A percentile compares a stretch with the other conserved stretches of the same genome.
phyloP scores from a whole-genome alignment of 257 asterid genomes.

The Thymus quinquecostatus region DNA sequence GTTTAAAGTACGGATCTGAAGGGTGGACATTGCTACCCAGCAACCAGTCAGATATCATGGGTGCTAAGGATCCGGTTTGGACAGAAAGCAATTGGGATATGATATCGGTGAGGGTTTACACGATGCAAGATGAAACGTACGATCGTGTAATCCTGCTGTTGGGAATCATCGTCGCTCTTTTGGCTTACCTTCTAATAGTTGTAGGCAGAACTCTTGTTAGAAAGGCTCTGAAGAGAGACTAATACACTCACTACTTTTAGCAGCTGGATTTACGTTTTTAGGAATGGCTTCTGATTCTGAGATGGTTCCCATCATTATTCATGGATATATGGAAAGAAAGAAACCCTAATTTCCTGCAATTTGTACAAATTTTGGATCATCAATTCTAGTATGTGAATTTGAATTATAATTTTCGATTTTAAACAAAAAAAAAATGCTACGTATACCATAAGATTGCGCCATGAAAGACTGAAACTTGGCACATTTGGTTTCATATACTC shows the following conservation, averaged over 20 bases:
- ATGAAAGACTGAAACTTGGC: too few species aligned
- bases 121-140: constrained; percentile 56
- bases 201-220: constrained; percentile 66
- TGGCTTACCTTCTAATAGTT: constrained; percentile 58
- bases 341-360: constrained; percentile 15
- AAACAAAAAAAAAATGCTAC: too few species aligned
- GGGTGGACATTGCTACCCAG: constrained; percentile 67
- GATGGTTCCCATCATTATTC: neutral
- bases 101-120: constrained; percentile 62
- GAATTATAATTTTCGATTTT: too few species aligned
- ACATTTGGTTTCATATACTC: too few species aligned
- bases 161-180: constrained; percentile 66
- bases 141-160: constrained; percentile 61
- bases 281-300: constrained; percentile 3
- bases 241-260: constrained; percentile 18
- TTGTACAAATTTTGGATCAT: neutral
- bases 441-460: too few species aligned
- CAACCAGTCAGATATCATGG: constrained; percentile 64
- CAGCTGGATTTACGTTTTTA: neutral
- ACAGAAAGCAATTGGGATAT: constrained; percentile 95
- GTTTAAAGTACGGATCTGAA: constrained; percentile 67
- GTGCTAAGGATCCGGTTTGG: constrained; percentile 77
- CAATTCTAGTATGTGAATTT: neutral
- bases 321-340: constrained; percentile 7
- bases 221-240: constrained; percentile 87